Percentiles rank a stretch among this genome's conserved stretches.
Conservation (phyloP, 2,329 filamentous ascomycete genomes). For the Calonectria multiphialidica region DNA sequence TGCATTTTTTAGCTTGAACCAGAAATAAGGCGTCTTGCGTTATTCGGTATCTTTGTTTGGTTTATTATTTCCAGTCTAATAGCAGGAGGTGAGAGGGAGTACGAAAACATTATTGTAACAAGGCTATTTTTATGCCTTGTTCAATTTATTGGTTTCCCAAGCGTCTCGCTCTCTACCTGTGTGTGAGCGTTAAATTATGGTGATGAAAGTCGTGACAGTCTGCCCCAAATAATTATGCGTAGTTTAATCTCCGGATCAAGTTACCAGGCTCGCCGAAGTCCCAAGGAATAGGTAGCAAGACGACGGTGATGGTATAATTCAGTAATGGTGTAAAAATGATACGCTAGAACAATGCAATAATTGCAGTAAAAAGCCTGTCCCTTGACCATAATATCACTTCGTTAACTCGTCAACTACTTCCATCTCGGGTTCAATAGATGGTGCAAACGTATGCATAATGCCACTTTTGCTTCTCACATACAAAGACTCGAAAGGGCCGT, state of each 20-base stretch:
- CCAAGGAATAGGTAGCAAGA: too few relatives aligned
- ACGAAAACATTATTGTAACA: conserved; percentile 45
- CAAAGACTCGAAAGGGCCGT: too few relatives aligned
- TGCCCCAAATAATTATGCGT: too few relatives aligned
- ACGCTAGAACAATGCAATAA: too few relatives aligned
- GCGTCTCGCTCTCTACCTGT: not conserved
- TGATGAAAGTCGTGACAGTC: not conserved
- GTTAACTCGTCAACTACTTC: too few relatives aligned
- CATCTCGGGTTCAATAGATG: too few relatives aligned
- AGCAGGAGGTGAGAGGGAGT: conserved; percentile 53
- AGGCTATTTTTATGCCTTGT: conserved; percentile 32
- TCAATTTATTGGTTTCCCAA: not conserved
- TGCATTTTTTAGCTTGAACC: conserved; percentile 19
- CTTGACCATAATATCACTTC: too few relatives aligned
- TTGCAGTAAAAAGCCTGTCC: too few relatives aligned
- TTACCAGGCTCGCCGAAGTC: not conserved
- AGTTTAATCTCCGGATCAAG: not conserved
- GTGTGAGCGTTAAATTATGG: not conserved
- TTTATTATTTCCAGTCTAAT: conserved; percentile 45
- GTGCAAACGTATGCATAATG: too few relatives aligned
- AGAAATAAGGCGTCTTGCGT: conserved; percentile 33
- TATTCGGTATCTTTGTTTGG: conserved; percentile 38
- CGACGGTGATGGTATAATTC: too few relatives aligned
- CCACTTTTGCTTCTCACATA: too few relatives aligned
- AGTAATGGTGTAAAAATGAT: too few relatives aligned